A percentile compares a stretch with the other conserved stretches of the same genome.
Conservation (phyloP, 2,329 filamentous ascomycete species). For the Arthrinium puccinioides region DNA sequence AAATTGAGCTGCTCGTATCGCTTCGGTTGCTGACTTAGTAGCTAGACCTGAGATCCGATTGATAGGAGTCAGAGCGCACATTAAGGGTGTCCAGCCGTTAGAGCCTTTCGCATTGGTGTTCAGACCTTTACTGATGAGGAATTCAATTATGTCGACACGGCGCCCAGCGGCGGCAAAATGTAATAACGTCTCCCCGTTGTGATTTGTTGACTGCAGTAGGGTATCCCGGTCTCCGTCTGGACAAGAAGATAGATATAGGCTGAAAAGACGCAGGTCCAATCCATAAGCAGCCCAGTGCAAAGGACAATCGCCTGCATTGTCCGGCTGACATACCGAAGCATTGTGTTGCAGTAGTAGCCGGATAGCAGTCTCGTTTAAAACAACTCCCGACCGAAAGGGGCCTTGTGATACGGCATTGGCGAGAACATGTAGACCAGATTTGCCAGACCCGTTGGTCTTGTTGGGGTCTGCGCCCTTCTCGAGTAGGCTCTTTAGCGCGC, state of each 20-base stretch:
- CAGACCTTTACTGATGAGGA: neutral
- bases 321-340: neutral
- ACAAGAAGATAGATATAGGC: neutral
- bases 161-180: conserved; percentile 1
- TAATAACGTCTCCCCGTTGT: neutral
- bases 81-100: neutral
- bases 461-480: conserved; percentile 18
- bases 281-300: neutral
- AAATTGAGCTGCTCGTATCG: neutral
- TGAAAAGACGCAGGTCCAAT: neutral
- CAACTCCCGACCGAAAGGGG: neutral
- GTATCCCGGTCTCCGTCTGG: neutral
- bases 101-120: neutral
- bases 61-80: neutral
- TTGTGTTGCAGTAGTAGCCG: neutral
- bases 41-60: neutral
- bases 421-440: conserved; percentile 14
- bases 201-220: neutral
- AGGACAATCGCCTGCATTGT: neutral
- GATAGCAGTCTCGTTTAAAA: neutral
- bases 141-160: neutral
- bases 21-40: neutral
- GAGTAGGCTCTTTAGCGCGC: conserved; percentile 14
- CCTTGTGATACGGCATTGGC: conserved; percentile 4
- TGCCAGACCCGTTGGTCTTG: conserved; percentile 3